Conservation (phyloP, 2,329 filamentous ascomycete genomes). For the Pestalotiopsis sp. region DNA sequence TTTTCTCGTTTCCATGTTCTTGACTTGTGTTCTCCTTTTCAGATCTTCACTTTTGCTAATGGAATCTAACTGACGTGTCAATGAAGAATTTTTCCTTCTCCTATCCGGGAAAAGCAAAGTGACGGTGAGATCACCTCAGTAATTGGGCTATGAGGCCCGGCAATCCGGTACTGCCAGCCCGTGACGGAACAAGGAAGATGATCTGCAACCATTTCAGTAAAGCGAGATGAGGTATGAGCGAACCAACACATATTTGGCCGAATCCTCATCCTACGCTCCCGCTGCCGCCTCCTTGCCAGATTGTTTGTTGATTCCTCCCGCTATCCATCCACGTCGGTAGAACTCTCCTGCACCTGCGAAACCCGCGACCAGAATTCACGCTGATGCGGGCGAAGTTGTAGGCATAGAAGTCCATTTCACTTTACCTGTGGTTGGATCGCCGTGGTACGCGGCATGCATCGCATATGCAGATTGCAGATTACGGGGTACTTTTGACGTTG, state of each 20-base stretch:
- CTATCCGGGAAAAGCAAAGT: not conserved
- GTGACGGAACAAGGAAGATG: not conserved
- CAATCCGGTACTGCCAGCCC: not conserved
- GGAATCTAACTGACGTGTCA: not conserved
- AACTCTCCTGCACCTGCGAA: too few relatives aligned
- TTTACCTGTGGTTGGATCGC: not conserved
- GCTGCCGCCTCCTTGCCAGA: not conserved
- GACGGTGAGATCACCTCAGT: not conserved
- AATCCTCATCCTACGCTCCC: not conserved
- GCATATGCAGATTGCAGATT: not conserved
- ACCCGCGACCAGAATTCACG: too few relatives aligned
- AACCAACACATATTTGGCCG: constrained; percentile 10
- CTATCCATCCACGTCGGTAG: too few relatives aligned
- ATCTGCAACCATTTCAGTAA: constrained; percentile 6
- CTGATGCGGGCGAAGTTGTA: not conserved
- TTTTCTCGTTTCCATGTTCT: not conserved
- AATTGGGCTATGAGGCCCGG: not conserved
- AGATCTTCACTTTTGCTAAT: constrained; percentile 17
- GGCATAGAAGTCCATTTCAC: not conserved
- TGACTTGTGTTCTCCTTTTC: constrained; percentile 13
- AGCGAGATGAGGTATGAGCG: not conserved
- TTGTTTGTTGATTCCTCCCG: not conserved
- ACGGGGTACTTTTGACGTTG: not conserved
- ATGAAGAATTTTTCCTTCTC: constrained; percentile 21
- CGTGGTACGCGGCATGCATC: not conserved